These are phyloP conservation scores for Trichosporon faecale DNA, from an alignment of 1,284 basidiomycete species.

Conservation along the genomic window DNA sequence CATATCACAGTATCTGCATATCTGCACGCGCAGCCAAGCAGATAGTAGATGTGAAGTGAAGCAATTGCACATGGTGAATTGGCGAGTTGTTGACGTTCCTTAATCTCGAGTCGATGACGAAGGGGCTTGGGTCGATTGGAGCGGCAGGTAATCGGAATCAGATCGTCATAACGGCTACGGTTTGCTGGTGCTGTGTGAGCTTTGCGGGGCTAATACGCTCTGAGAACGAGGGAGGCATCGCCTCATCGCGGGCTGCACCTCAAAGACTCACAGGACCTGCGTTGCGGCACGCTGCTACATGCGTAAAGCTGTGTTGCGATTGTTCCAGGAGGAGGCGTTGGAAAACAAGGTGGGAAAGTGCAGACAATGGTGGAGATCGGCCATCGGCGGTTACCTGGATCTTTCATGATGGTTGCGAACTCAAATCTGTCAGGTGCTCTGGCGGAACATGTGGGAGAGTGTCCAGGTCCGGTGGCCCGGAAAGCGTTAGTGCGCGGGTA, in stretches of 20 bases:
- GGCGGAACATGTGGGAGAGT: neutral
- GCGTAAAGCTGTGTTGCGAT: neutral
- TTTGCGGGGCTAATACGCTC: neutral
- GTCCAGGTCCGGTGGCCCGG: neutral
- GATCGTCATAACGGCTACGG: neutral
- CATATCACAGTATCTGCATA: no score
- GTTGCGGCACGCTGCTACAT: neutral
- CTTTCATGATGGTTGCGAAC: neutral
- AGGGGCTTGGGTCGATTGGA: neutral
- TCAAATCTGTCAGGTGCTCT: neutral
- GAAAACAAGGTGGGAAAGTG: neutral
- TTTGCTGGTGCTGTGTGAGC: neutral
- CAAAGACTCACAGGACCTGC: neutral
- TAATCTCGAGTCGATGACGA: neutral
- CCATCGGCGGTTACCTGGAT: neutral
- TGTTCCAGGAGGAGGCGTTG: neutral
- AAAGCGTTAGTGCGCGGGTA: neutral
- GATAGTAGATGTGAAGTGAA: neutral
- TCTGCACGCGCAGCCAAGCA: neutral
- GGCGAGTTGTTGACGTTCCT: neutral
- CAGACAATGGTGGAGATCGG: neutral
- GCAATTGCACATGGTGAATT: constrained; percentile 4
- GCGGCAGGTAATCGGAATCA: neutral
- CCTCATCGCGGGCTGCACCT: neutral
- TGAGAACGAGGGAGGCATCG: neutral